phyloP scores from a whole-genome alignment of 208 protist genomes.

The Trypanosoma avium region DNA sequence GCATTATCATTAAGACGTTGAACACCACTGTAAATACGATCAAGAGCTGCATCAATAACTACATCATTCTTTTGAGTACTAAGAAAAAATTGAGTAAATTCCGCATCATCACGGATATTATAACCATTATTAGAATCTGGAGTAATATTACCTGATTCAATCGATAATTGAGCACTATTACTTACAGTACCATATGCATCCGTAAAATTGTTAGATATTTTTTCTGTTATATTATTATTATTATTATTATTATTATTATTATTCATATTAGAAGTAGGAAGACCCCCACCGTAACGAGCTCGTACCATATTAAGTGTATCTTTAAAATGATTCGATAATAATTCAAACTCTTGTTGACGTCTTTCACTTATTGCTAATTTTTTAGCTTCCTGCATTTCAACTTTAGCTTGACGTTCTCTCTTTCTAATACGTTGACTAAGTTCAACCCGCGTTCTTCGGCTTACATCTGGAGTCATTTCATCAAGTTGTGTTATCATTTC shows the following conservation, averaged over 20 bases:
- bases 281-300: slow-evolving; percentile 29
- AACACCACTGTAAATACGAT: slow-evolving; percentile 59
- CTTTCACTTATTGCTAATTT: slow-evolving; percentile 39
- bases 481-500: slow-evolving; percentile 50
- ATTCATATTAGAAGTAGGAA: not conserved
- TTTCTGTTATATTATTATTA: not conserved
- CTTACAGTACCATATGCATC: not conserved
- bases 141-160: not conserved
- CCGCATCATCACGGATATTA: slow-evolving; percentile 47
- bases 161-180: not conserved
- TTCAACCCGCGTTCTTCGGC: slow-evolving; percentile 28
- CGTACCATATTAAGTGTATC: slow-evolving; percentile 42
- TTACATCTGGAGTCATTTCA: slow-evolving; percentile 14
- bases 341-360: slow-evolving; percentile 29
- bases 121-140: slow-evolving; percentile 7
- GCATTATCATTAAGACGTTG: slow-evolving; percentile 65
- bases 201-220: not conserved
- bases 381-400: slow-evolving; percentile 38
- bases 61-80: slow-evolving; percentile 48
- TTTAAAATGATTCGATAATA: slow-evolving; percentile 35
- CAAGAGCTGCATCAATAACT: slow-evolving; percentile 61
- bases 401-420: slow-evolving; percentile 30
- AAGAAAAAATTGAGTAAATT: slow-evolving; percentile 57
- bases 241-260: not conserved
- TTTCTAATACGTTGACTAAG: slow-evolving; percentile 39